Conservation (phyloP, 2,329 filamentous ascomycete species). For the Alternaria longipes region DNA sequence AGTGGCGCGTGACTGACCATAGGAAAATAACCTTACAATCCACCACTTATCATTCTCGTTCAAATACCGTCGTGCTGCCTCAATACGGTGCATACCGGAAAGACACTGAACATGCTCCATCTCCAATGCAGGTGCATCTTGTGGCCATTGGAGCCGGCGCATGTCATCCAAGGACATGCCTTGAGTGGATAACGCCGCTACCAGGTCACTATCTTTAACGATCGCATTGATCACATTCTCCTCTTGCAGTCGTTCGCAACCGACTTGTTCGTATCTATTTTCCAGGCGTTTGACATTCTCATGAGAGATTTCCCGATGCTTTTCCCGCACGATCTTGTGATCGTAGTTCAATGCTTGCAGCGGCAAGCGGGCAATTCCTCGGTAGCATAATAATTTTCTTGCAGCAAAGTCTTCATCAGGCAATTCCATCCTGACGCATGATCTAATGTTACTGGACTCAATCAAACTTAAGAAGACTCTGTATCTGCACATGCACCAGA, state of each 20-base stretch:
- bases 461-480: too few relatives aligned
- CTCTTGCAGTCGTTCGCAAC: constrained; percentile 22
- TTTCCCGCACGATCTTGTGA: too few relatives aligned
- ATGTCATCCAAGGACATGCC: constrained; percentile 13
- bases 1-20: constrained; percentile 15
- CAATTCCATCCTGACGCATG: too few relatives aligned
- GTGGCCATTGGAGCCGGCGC: constrained; percentile 11
- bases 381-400: too few relatives aligned
- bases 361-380: too few relatives aligned
- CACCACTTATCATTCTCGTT: constrained; percentile 35
- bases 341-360: too few relatives aligned
- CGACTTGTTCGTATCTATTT: constrained; percentile 12
- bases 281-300: constrained; percentile 9
- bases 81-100: constrained; percentile 24
- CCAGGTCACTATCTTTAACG: constrained; percentile 18
- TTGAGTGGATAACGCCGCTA: constrained; percentile 12
- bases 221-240: constrained; percentile 33
- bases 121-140: constrained; percentile 22
- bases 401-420: too few relatives aligned
- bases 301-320: constrained; percentile 6
- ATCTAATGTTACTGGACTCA: too few relatives aligned
- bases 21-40: constrained; percentile 28
- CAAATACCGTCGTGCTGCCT: constrained; percentile 24
- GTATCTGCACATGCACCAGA: too few relatives aligned
- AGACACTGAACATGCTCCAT: constrained; percentile 25